phyloP scores from a whole-genome alignment of 306 rosid species.

The Psophocarpus tetragonolobus region DNA sequence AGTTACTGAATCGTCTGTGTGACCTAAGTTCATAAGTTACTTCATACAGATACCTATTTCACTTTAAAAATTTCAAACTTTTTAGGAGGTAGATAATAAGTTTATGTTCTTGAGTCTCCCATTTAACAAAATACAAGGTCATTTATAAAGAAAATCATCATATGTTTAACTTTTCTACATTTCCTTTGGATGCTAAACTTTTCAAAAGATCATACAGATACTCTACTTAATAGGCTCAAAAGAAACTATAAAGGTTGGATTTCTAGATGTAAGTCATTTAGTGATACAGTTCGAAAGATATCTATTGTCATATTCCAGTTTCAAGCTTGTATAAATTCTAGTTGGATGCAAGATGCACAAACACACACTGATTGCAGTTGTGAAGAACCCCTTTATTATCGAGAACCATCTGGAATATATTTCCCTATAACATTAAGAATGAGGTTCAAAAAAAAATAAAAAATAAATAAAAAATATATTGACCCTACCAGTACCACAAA shows the following conservation, averaged over 20 bases:
- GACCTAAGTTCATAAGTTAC: neutral
- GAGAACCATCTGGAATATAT: neutral
- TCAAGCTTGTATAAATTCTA: neutral
- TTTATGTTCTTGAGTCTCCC: neutral
- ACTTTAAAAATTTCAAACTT: neutral
- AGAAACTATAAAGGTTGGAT: neutral
- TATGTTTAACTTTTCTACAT: neutral
- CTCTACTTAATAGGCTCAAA: conserved; percentile 1
- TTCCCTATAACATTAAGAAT: neutral
- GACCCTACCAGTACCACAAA: neutral
- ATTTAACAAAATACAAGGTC: neutral
- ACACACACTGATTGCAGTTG: neutral
- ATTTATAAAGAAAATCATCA: neutral
- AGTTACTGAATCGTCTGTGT: neutral
- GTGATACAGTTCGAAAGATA: conserved; percentile 1
- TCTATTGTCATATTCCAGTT: neutral
- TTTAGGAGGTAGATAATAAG: neutral
- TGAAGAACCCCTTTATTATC: neutral
- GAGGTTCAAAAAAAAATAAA: too few species aligned
- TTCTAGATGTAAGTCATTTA: conserved; percentile 6
- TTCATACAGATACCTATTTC: neutral
- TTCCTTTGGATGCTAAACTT: neutral
- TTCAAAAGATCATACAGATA: neutral
- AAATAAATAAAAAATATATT: neutral
- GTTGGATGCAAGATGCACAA: neutral